Evolutionary conservation across 768 basidiomycete genomes (phyloP), one percentile per base, ranked within the genome.

Genomic region (Kwoniella newhampshirensis): DNA sequence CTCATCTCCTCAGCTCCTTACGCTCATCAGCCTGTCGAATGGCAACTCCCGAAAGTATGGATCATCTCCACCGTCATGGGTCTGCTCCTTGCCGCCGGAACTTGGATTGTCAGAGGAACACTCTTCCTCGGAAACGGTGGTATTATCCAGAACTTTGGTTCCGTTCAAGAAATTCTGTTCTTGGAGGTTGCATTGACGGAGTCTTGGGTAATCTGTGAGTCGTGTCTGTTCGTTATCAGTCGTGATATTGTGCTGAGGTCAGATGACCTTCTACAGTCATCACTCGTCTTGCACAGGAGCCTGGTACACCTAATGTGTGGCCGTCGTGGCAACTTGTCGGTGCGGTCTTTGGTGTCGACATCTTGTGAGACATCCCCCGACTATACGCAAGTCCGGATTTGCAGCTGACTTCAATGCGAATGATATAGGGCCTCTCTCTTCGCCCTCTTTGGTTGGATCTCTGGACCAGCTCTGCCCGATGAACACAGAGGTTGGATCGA

Each of bases 41-140:
- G 81, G 81, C 80, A 81, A 65, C 64, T 81, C 17, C 79, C 81
- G 17, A 81, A 80, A 66, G 78, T 81, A 5, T 81, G 80, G 81
- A 74, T 81, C 54, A 76, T 81, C 59, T 79, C 78, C 7, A 78
- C 78, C n/a, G 61, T 78, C 51, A 69, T 81, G 64, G 79, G 77
- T 51, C 63, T 78, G n/a, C 50, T 78, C 13, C 71, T 78, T 32
- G 78, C 78, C 23, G 79, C 70, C n/a, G 80, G 77, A 17, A 81
- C 81, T 20, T 81, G 81, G 81, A 74, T 80, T 49, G 45, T 79
- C 35, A 77, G 81, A 26, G 80, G 76, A 3, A 81, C 81, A 0
- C 54, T 81, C 18, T 80, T 80, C 61, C 53, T 79, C 41, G 54
- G 54, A 15, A 57, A 63, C 15, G 79, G 79, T 28, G 81, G 81